Conservation (phyloP, 2,329 filamentous ascomycete species). For the Colletotrichum spaethianum region DNA sequence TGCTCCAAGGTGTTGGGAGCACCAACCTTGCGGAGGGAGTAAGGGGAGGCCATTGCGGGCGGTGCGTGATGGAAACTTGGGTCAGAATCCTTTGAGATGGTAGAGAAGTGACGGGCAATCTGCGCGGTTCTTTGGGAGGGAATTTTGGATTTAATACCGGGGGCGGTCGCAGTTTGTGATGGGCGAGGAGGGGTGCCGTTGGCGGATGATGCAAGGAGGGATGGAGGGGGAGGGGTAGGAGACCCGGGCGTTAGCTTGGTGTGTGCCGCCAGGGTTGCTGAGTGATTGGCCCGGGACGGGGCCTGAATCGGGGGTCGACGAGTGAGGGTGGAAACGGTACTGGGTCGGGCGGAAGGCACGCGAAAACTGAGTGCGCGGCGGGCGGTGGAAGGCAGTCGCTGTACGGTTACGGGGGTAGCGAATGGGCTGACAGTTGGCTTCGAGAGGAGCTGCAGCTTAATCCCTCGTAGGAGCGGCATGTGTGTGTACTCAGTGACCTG, state of each 20-base stretch:
- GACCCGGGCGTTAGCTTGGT: constrained; percentile 43
- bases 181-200: constrained; percentile 39
- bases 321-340: constrained; percentile 38
- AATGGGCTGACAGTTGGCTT: constrained; percentile 28
- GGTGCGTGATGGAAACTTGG: constrained; percentile 43
- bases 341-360: constrained; percentile 38
- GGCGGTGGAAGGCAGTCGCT: constrained; percentile 13
- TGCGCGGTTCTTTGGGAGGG: constrained; percentile 66
- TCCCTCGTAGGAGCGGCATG: constrained; percentile 38
- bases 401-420: constrained; percentile 16
- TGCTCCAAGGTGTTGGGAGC: constrained; percentile 95
- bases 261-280: constrained; percentile 47
- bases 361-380: constrained; percentile 25
- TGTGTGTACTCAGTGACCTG: constrained; percentile 28
- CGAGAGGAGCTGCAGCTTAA: constrained; percentile 35
- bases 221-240: constrained; percentile 51
- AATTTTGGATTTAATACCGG: constrained; percentile 55
- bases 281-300: constrained; percentile 49
- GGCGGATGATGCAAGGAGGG: constrained; percentile 45
- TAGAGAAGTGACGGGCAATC: constrained; percentile 69
- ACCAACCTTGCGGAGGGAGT: constrained; percentile 88
- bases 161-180: constrained; percentile 35
- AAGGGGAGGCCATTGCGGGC: constrained; percentile 74
- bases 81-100: constrained; percentile 47
- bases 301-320: constrained; percentile 41